phyloP scores from a whole-genome alignment of 2,329 filamentous ascomycete genomes.

The Aspergillus sp. region DNA sequence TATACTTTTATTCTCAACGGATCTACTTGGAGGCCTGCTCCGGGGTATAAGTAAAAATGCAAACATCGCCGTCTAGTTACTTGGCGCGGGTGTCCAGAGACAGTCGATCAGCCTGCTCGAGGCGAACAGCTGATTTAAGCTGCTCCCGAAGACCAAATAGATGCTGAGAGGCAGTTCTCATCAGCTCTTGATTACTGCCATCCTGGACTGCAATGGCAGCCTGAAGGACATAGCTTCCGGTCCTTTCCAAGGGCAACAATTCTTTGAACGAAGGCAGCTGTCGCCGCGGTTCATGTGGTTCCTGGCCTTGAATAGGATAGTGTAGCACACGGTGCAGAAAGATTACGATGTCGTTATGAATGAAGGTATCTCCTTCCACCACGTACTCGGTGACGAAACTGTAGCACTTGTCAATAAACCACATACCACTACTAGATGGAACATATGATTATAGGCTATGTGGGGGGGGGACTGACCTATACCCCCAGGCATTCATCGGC shows the following conservation, averaged over 20 bases:
- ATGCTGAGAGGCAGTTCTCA: slow-evolving; percentile 56
- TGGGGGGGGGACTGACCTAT: slow-evolving; percentile 45
- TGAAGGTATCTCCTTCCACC: slow-evolving; percentile 57
- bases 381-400: slow-evolving; percentile 60
- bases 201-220: slow-evolving; percentile 59
- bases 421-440: neutral
- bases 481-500: slow-evolving; percentile 54
- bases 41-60: slow-evolving; percentile 22
- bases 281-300: slow-evolving; percentile 32
- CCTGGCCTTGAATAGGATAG: slow-evolving; percentile 41
- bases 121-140: slow-evolving; percentile 56
- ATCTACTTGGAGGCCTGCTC: slow-evolving; percentile 15
- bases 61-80: slow-evolving; percentile 45
- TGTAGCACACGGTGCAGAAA: slow-evolving; percentile 56
- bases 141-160: slow-evolving; percentile 55
- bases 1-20: neutral
- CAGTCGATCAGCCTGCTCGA: slow-evolving; percentile 59
- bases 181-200: slow-evolving; percentile 52
- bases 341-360: slow-evolving; percentile 58
- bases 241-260: slow-evolving; percentile 55
- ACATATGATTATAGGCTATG: neutral
- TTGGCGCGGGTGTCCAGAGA: slow-evolving; percentile 61
- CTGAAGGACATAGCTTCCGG: slow-evolving; percentile 59
- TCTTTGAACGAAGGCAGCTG: slow-evolving; percentile 45
- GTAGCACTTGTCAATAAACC: slow-evolving; percentile 10